These are phyloP conservation scores for Kodamaea restingae DNA, from an alignment of 805 yeast genomes.

Conservation along the genomic window DNA sequence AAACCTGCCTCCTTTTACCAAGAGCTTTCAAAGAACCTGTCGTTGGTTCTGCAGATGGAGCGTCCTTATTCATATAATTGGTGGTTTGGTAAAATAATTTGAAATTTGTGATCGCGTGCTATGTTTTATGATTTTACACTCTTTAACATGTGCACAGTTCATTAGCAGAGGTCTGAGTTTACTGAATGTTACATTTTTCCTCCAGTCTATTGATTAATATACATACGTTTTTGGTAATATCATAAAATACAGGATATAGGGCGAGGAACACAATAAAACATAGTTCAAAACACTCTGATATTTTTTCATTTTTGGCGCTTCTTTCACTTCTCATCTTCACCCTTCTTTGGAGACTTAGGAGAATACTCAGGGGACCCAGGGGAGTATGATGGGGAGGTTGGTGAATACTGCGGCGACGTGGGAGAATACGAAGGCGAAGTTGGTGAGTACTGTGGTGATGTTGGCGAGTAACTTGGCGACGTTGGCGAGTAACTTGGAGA, in stretches of 20 bases:
- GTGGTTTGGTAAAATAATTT: not conserved
- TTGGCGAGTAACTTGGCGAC: constrained; percentile 68
- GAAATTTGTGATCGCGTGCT: not conserved
- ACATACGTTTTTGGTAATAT: constrained; percentile 5
- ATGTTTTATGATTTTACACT: no score
- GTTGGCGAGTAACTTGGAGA: constrained; percentile 64
- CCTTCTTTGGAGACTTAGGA: constrained; percentile 48
- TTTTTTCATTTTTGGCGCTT: constrained; percentile 1
- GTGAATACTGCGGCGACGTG: constrained; percentile 56
- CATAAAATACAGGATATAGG: constrained; percentile 8
- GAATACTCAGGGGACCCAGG: constrained; percentile 69
- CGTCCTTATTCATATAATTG: not conserved
- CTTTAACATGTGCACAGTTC: no score
- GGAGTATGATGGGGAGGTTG: constrained; percentile 69
- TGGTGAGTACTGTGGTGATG: constrained; percentile 77
- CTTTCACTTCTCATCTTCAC: constrained; percentile 15
- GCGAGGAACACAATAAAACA: no score
- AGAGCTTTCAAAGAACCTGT: constrained; percentile 44
- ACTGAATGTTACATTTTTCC: not conserved
- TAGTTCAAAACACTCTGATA: constrained; percentile 2
- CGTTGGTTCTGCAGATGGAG: not conserved
- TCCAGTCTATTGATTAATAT: constrained; percentile 5
- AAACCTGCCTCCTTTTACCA: constrained; percentile 54
- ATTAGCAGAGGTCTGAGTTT: no score
- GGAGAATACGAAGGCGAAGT: constrained; percentile 42